Evolutionary conservation across 805 yeast species (phyloP), one percentile per base, ranked within the genome.

Genomic region (Suhomyces prunicola): DNA sequence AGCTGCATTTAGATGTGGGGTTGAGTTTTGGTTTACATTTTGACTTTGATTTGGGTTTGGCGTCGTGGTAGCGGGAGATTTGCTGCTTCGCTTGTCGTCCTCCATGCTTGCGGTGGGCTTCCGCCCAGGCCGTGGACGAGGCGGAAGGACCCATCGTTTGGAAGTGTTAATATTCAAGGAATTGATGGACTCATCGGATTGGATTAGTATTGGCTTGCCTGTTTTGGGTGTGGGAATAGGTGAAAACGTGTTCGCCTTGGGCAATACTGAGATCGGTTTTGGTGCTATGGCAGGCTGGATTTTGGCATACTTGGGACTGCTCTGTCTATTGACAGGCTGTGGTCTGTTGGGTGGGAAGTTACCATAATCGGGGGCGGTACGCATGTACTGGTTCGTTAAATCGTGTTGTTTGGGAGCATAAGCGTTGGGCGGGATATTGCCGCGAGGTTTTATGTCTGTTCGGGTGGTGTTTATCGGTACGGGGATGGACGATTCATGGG

Each of bases 91-190:
- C 13, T 19, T 19, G n/a, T 48, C 50, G 15, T 48, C 50, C 23
- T 48, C 46, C 12, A 6, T 7, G 41, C 40, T 53, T 15, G 52
- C 48, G 6, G 60, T 63, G 2, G 78, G 77, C 51, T 72, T 74
- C 31, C 79, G 58, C 10, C 79, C 79, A 4, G 77, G 76, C 17
- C 77, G 60, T 3, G 77, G 77, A 47, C 76, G 56, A 1, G 77
- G 76, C 6, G 77, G 77, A 39, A 72, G 57, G 13, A 72, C 72
- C 77, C 79, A 75, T 53, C 68, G 62, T 44, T 70, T 70, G 51
- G 70, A 68, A 6, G 76, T 71, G 55, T 74, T 74, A 48, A 73
- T 69, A 48, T 69, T 69, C 41, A 64, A 61, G 6, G 63, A 56
- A 24, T 59, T 60, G 31, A 54, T 52, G 27, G 40, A 26, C 19